Evolutionary conservation across 2,329 filamentous ascomycete genomes (phyloP), one percentile per base, ranked within the genome.

Genomic region (Diplodia intermedia): DNA sequence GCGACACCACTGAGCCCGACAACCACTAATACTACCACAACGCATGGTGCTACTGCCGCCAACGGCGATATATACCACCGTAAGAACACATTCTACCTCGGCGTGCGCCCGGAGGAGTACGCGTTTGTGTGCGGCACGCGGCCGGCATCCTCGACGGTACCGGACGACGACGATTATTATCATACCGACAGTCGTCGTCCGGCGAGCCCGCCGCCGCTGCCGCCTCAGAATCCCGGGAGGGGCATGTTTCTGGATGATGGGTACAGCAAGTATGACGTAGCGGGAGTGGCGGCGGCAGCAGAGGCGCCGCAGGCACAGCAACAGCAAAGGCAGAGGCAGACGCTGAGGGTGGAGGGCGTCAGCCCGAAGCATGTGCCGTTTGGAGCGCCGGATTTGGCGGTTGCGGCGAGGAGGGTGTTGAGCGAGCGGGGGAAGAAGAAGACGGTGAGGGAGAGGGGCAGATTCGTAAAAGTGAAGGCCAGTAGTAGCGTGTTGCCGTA

Each of bases 41-140:
- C 26, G n/a, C 15, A 62, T 20, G 31, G 23, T 26, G 23, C 23
- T 36, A 11, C 36, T 38, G 36, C 36, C 9, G 36, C 6, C 31
- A 38, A 40, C 8, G 52, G n/a, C 26, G 12, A 40, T 49, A 26
- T 5, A 50, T 5, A 33, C n/a, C 15, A 23, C 31, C 56, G 66
- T 18, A 67, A 67, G 49, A 54, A 7, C 1, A 56, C 55, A 0
- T 50, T 47, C 14, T 62, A 62, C 33, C 66, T 62, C 3, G 56
- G 66, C 33, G 33, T 50, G 26, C 33, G 31, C n/a, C 55, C 66
- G 4, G 55, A 61, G 9, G 66, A 67, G 18, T 67, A 67, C 66
- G 38, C 47, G 2, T 62, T 61, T n/a, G 56, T 53, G 15, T 62
- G 66, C 47, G 66, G 66, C 11, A 55, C 29, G 29, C 12, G 47